A percentile compares a stretch with the other conserved stretches of the same genome.
Evolutionary conservation across 768 basidiomycete species (phyloP).

Genomic region (Psilocybe tampanensis): DNA sequence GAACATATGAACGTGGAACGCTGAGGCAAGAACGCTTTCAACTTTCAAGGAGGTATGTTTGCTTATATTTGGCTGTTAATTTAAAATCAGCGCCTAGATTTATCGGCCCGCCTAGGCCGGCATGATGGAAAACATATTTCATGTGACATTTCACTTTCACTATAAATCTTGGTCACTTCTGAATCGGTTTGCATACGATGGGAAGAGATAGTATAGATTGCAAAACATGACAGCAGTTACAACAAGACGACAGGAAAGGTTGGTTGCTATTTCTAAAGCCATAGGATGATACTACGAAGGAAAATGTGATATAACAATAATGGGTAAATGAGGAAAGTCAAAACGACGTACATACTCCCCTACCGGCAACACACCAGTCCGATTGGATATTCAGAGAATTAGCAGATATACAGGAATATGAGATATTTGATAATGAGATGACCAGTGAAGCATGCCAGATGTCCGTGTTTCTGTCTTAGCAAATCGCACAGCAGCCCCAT

Average conservation of each 20-base stretch:
- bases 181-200: too few relatives aligned
- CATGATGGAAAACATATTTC: background rate
- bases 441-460: conserved; percentile 1
- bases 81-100: background rate
- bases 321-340: conserved; percentile 20
- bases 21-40: too few relatives aligned
- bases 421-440: conserved; percentile 7
- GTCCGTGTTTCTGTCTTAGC: conserved; percentile 32
- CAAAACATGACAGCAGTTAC: conserved; percentile 22
- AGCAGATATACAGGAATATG: conserved; percentile 16
- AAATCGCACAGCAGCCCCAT: conserved; percentile 75
- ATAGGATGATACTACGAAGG: conserved; percentile 24
- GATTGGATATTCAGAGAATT: conserved; percentile 17
- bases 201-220: background rate
- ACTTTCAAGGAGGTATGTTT: too few relatives aligned
- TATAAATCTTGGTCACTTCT: too few relatives aligned
- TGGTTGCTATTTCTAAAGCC: conserved; percentile 16
- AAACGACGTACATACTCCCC: conserved; percentile 27
- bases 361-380: conserved; percentile 23
- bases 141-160: too few relatives aligned
- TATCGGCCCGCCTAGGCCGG: background rate
- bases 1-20: too few relatives aligned
- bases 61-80: background rate
- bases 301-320: conserved; percentile 28
- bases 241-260: conserved; percentile 15